Evolutionary conservation across 2,329 filamentous ascomycete genomes (phyloP).

Genomic region (Phialophora tarda): DNA sequence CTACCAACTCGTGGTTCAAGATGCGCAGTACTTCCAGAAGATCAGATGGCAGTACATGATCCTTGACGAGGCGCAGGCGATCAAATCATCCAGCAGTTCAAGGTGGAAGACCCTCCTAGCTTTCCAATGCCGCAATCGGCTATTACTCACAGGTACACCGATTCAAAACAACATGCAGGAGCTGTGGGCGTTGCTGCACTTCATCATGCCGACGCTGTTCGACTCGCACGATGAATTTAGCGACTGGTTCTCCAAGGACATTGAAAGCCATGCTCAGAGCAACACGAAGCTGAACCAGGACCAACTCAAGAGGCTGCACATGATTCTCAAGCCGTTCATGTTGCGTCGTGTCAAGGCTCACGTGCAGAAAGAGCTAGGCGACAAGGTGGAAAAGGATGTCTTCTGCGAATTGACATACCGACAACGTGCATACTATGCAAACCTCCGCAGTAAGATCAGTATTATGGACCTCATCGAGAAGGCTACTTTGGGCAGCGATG

Average conservation of each 20-base stretch:
- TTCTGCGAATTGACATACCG: conserved; percentile 97
- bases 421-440: conserved; percentile 90
- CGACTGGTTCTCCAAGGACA: conserved; percentile 64
- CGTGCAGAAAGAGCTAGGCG: conserved; percentile 96
- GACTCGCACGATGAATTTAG: conserved; percentile 63
- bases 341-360: conserved; percentile 99
- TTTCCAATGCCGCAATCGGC: conserved; percentile 93
- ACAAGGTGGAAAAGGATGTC: conserved; percentile 96
- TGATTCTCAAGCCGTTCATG: conserved; percentile 99
- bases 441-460: conserved; percentile 94
- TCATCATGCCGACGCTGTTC: conserved; percentile 99
- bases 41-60: conserved; percentile 99
- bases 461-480: conserved; percentile 99
- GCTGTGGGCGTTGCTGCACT: conserved; percentile 94
- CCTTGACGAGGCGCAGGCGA: conserved; percentile 95
- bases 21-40: conserved; percentile 97
- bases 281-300: conserved; percentile 99
- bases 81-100: conserved; percentile 96
- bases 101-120: conserved; percentile 94
- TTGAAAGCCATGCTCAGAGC: conserved; percentile 96
- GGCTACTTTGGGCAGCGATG: conserved; percentile 89
- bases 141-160: conserved; percentile 92
- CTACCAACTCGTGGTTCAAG: conserved; percentile 94
- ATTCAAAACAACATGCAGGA: conserved; percentile 99
- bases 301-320: conserved; percentile 93